These are phyloP conservation scores for Ganoderma lucidum DNA, from an alignment of 1,284 basidiomycete genomes.

Conservation along the genomic window DNA sequence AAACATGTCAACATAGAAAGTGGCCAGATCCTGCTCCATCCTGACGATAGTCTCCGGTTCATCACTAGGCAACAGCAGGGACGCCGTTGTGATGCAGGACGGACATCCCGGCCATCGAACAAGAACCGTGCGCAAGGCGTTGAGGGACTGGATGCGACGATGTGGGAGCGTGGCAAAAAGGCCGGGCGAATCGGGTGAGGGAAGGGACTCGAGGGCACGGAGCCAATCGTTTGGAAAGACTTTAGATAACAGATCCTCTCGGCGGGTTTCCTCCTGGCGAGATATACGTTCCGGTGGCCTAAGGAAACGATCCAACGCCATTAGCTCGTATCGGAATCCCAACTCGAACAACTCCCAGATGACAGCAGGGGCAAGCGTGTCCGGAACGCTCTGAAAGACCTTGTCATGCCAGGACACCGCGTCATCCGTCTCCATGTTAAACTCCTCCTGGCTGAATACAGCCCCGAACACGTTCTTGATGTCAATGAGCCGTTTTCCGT, in stretches of 20 bases:
- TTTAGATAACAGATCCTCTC: not conserved
- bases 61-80: not conserved
- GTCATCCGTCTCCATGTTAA: not conserved
- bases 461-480: not conserved
- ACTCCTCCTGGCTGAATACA: not conserved
- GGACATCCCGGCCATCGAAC: slow-evolving; percentile 12
- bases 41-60: not conserved
- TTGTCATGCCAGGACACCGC: not conserved
- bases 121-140: not conserved
- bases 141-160: not conserved
- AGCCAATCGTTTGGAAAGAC: not conserved
- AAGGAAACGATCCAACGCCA: slow-evolving; percentile 9
- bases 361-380: not conserved
- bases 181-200: not conserved
- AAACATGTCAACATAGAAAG: slow-evolving; percentile 7
- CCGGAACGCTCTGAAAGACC: not conserved
- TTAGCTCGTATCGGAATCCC: slow-evolving; percentile 20
- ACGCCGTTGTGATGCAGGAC: not conserved
- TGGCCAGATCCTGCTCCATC: not conserved
- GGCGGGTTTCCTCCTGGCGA: not conserved
- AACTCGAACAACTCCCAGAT: slow-evolving; percentile 23
- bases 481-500: not conserved
- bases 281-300: not conserved
- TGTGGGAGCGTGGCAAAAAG: not conserved
- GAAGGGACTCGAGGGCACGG: not conserved